These are phyloP conservation scores for Chaetoscypha palmicola DNA, from an alignment of 2,329 filamentous ascomycete genomes.

Conservation along the genomic window DNA sequence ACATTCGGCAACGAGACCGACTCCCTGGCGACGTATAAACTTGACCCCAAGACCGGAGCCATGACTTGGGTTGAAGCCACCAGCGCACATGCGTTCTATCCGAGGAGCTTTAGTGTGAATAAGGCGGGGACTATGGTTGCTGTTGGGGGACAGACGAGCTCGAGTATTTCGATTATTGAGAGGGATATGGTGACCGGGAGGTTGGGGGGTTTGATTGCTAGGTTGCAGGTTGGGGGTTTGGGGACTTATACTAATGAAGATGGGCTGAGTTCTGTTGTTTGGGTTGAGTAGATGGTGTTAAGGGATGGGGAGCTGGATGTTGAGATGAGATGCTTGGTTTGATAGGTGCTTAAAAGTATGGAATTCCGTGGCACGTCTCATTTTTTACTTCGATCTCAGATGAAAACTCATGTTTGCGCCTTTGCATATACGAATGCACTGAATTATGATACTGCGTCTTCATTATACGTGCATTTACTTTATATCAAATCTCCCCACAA, in stretches of 20 bases:
- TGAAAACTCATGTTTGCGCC: too few species aligned
- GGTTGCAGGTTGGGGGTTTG: constrained; percentile 4
- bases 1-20: constrained; percentile 43
- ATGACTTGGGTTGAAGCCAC: constrained; percentile 35
- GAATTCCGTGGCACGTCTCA: too few species aligned
- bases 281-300: constrained; percentile 13
- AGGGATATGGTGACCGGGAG: constrained; percentile 35
- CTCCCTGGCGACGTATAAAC: constrained; percentile 35
- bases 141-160: constrained; percentile 36
- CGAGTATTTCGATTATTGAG: constrained; percentile 33
- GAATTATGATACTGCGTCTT: too few species aligned
- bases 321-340: too few species aligned
- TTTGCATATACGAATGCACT: too few species aligned
- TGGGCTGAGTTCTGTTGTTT: constrained; percentile 12
- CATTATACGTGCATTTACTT: too few species aligned
- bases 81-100: constrained; percentile 36
- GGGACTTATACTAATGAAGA: constrained; percentile 13
- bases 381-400: too few species aligned
- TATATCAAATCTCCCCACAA: too few species aligned
- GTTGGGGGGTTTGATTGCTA: constrained; percentile 26
- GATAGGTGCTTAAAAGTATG: too few species aligned
- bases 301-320: too few species aligned
- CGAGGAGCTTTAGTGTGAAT: constrained; percentile 39
- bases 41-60: constrained; percentile 27
- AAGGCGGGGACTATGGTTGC: constrained; percentile 36